phyloP scores from a whole-genome alignment of 129 eudicot genomes.

The Chrysanthemum lavandulifolium region DNA sequence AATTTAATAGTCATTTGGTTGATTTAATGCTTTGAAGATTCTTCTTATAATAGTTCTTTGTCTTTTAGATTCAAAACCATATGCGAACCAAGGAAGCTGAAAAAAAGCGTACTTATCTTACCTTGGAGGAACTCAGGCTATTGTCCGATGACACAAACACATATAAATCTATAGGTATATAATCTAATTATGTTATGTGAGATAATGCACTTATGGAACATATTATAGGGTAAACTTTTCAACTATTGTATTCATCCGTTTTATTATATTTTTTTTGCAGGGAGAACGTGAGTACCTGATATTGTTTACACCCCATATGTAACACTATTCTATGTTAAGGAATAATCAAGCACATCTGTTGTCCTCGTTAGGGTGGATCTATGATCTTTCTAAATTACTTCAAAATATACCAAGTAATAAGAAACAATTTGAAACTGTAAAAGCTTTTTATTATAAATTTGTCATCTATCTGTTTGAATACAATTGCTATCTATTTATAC shows the following conservation, averaged over 20 bases:
- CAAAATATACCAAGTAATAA: no score
- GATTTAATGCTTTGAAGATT: neutral
- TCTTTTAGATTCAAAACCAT: constrained; percentile 80
- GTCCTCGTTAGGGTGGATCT: no score
- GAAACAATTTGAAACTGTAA: no score
- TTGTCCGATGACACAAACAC: constrained; percentile 91
- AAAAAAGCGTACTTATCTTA: constrained; percentile 90
- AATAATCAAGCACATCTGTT: constrained; percentile 3
- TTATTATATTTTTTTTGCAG: constrained; percentile 46
- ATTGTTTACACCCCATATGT: constrained; percentile 10
- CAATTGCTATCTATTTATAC: no score
- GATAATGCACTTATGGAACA: neutral
- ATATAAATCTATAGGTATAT: constrained; percentile 79
- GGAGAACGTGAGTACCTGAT: constrained; percentile 79
- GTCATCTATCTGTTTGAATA: no score
- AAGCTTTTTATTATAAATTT: no score
- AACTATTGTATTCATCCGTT: neutral
- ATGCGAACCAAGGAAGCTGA: constrained; percentile 85
- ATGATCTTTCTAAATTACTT: no score
- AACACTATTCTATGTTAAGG: constrained; percentile 5
- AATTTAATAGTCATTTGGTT: neutral
- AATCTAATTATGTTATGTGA: neutral
- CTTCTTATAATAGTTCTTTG: neutral
- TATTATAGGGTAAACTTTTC: neutral
- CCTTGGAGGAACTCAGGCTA: constrained; percentile 83